Conservation (phyloP, 768 basidiomycete species). For the Auriscalpium vulgare region DNA sequence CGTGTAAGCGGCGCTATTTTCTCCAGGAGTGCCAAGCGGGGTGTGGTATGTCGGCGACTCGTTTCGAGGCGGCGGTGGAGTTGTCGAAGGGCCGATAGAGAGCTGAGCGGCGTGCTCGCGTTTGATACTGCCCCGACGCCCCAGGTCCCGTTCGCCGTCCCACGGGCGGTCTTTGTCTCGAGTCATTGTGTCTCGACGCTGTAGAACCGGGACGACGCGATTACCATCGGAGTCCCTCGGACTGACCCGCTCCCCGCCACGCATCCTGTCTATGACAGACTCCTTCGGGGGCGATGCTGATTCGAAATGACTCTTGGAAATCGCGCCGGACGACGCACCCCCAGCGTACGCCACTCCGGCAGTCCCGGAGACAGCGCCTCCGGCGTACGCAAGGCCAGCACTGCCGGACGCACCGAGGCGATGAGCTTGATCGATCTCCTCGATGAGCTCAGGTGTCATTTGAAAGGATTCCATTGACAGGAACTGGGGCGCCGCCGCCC, state of each 20-base stretch:
- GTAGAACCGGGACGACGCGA: background rate
- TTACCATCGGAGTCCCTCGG: conserved; percentile 7
- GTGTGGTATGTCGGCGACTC: conserved; percentile 12
- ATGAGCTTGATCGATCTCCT: conserved; percentile 12
- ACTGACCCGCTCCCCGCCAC: conserved; percentile 6
- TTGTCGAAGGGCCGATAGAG: background rate
- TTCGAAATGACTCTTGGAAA: conserved; percentile 5
- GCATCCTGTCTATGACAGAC: conserved; percentile 10
- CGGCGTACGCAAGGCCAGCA: conserved; percentile 12
- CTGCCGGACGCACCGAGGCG: conserved; percentile 5
- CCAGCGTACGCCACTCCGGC: conserved; percentile 8
- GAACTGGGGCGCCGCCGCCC: conserved; percentile 7
- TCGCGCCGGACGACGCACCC: background rate
- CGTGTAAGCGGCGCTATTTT: conserved; percentile 4
- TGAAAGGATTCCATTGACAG: conserved; percentile 6
- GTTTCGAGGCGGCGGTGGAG: conserved; percentile 1
- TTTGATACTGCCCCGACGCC: conserved; percentile 13
- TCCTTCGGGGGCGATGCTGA: conserved; percentile 11
- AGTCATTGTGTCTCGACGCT: conserved; percentile 10
- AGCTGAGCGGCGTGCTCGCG: conserved; percentile 3
- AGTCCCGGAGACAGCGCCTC: conserved; percentile 8
- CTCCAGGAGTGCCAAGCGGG: conserved; percentile 7
- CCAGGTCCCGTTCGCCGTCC: conserved; percentile 1
- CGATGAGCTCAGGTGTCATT: conserved; percentile 7
- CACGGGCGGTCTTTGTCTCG: conserved; percentile 9